Evolutionary conservation across 208 protist species (phyloP), one percentile per base, ranked within the genome.

Genomic region (Crithidia acanthocephali): DNA sequence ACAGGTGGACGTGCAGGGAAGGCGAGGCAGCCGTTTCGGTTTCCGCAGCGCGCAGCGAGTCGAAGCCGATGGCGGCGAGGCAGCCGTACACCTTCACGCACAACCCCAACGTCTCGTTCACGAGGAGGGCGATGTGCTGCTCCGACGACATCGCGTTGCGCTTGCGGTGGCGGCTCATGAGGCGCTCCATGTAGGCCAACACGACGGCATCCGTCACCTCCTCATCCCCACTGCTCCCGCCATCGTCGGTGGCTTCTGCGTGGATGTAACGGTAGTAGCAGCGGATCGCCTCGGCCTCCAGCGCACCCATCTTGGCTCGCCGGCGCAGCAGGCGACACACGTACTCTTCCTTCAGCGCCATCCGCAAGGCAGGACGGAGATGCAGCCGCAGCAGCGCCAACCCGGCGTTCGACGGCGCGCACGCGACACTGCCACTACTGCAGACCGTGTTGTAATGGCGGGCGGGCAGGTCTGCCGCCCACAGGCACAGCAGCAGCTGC

Each of bases 11-110:
- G 40, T 51, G 73, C 33, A 68, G 33, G 10, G 64, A 77, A 53
- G 72, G 70, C 22, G 30, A 44, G 44, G 33, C 45, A 4, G 37
- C 27, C 60, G 52, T 53, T 32, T 57, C 45, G 10, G 52, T 61
- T 45, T 71, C 68, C 16, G 63, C 65, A 10, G 64, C 27, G n/a
- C 57, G 50, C 30, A 88, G 40, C 51, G 51, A 56, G 52, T 86
- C 80, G 59, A 88, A 84, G 47, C 81, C 84, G 30, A 84, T 45
- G 1, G 78, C 72, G 28, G 80, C 69, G 57, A 94, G 73, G 72
- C 90, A 95, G 22, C 79, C 79, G 68, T 89, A 92, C 2, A 92
- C 81, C 42, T 87, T 87, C 40, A 85, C 70, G 27, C 76, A 83
- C n/a, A 91, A 48, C 2, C 81, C 86, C 35, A 95, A 67, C 9